A percentile compares a stretch with the other conserved stretches of the same genome.
Conservation (phyloP, 2,329 filamentous ascomycete genomes). For the Thermothelomyces thermophilus region DNA sequence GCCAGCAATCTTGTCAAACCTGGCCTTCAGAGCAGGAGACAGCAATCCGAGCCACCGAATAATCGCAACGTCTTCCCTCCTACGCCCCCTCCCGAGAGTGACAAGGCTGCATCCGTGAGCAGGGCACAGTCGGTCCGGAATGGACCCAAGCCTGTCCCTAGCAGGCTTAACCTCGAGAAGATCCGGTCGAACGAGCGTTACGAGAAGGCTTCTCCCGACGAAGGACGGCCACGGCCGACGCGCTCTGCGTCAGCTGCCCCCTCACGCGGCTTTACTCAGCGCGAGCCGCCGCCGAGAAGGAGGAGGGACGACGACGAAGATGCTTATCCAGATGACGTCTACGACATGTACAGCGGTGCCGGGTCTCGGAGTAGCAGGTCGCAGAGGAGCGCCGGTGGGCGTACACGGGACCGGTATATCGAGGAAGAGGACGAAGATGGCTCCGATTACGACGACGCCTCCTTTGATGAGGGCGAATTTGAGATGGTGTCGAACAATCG, state of each 20-base stretch:
- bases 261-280: constrained; percentile 38
- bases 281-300: constrained; percentile 29
- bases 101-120: constrained; percentile 49
- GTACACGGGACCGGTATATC: constrained; percentile 49
- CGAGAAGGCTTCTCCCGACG: constrained; percentile 47
- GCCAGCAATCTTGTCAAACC: constrained; percentile 90
- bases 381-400: constrained; percentile 35
- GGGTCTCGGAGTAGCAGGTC: constrained; percentile 34
- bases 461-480: constrained; percentile 70
- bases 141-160: constrained; percentile 54
- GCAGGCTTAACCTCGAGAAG: constrained; percentile 57
- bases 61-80: constrained; percentile 84
- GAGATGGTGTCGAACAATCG: constrained; percentile 61
- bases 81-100: constrained; percentile 92
- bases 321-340: constrained; percentile 63
- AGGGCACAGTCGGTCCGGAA: constrained; percentile 56
- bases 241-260: constrained; percentile 41
- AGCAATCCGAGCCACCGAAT: constrained; percentile 77
- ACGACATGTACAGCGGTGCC: constrained; percentile 51
- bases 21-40: constrained; percentile 69
- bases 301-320: constrained; percentile 51
- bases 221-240: constrained; percentile 32
- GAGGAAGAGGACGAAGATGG: constrained; percentile 74
- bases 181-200: constrained; percentile 47
- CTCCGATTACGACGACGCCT: constrained; percentile 64